Evolutionary conservation across 495 filamentous ascomycete genomes (phyloP).

Genomic region (Melanomma pulvis-pyrius): DNA sequence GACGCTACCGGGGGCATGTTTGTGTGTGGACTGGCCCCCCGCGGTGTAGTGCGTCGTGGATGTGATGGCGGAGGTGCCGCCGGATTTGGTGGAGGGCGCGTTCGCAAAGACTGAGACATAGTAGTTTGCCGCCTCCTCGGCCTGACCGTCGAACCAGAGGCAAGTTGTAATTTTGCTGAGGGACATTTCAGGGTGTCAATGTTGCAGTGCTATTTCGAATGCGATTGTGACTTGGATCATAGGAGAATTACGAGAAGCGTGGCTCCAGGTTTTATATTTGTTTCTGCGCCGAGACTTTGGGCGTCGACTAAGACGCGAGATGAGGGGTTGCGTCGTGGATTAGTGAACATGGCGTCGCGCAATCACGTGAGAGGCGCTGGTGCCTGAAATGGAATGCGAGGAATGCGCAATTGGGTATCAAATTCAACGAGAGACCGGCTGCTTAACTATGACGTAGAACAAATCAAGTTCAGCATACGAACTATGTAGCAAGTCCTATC

Average conservation of each 20-base stretch:
- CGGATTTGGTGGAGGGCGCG: neutral
- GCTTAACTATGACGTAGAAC: neutral
- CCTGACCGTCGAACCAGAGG: constrained; percentile 50
- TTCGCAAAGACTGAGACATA: constrained; percentile 46
- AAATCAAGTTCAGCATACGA: too few relatives aligned
- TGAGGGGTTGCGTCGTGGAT: constrained; percentile 1
- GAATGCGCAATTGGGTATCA: neutral
- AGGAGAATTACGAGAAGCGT: too few relatives aligned
- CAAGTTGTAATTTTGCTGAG: constrained; percentile 39
- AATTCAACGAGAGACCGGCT: neutral
- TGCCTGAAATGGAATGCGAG: constrained; percentile 11
- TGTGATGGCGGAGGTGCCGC: constrained; percentile 21
- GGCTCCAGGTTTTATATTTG: too few relatives aligned
- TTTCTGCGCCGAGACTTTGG: neutral
- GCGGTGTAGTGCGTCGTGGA: constrained; percentile 21
- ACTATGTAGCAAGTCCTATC: neutral
- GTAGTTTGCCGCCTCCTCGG: constrained; percentile 46
- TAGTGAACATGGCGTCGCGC: constrained; percentile 17
- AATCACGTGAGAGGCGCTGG: constrained; percentile 22
- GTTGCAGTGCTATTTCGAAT: too few relatives aligned
- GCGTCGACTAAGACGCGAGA: neutral
- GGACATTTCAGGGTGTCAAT: constrained; percentile 21
- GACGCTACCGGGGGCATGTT: constrained; percentile 36
- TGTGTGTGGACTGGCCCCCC: constrained; percentile 38
- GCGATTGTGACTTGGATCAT: too few relatives aligned